phyloP scores from a whole-genome alignment of 495 filamentous ascomycete species.

The Hypoxylon fuscum region DNA sequence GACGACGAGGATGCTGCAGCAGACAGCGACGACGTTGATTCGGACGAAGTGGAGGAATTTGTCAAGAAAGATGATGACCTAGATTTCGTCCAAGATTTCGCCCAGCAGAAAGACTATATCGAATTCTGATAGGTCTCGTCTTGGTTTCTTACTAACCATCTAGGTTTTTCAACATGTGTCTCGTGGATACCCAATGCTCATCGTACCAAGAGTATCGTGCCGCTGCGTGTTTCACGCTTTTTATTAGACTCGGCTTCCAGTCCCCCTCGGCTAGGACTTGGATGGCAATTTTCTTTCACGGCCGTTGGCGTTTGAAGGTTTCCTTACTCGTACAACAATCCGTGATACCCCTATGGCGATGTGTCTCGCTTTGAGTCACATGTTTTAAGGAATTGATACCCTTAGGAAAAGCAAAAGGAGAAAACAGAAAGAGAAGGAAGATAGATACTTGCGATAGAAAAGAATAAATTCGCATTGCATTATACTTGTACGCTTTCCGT shows the following conservation, averaged over 20 bases:
- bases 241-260: conserved; percentile 18
- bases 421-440: conserved; percentile 12
- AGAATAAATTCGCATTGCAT: conserved; percentile 16
- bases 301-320: conserved; percentile 35
- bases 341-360: conserved; percentile 38
- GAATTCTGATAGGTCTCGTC: conserved; percentile 45
- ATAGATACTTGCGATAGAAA: conserved; percentile 25
- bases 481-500: neutral
- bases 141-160: conserved; percentile 27
- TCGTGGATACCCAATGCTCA: conserved; percentile 24
- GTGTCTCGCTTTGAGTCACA: conserved; percentile 9
- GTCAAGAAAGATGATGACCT: conserved; percentile 55
- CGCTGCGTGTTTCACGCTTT: neutral
- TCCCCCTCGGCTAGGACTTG: conserved; percentile 17
- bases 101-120: conserved; percentile 59
- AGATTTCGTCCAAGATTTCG: conserved; percentile 53
- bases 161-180: conserved; percentile 23
- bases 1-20: conserved; percentile 83
- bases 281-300: conserved; percentile 19
- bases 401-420: conserved; percentile 20
- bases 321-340: conserved; percentile 26
- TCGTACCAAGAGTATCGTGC: conserved; percentile 15
- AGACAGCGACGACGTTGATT: conserved; percentile 88
- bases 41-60: conserved; percentile 83
- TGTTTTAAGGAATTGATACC: conserved; percentile 37